Percentiles rank a stretch among this genome's conserved stretches.
These are phyloP conservation scores for Guyanaporus albipodus DNA, from an alignment of 768 basidiomycete species.

Conservation along the genomic window DNA sequence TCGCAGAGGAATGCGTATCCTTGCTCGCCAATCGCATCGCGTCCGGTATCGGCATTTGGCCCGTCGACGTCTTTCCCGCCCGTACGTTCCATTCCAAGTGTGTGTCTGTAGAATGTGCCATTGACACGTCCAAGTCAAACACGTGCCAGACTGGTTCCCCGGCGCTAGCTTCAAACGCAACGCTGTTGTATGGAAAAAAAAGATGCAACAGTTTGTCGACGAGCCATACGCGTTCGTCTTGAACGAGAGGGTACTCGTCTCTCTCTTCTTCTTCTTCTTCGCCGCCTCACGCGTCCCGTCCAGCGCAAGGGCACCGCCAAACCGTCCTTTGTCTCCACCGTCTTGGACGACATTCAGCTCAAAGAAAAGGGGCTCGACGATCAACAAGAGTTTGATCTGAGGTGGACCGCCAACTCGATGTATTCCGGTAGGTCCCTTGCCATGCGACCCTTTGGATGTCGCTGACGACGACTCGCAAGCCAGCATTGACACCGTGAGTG, in stretches of 20 bases:
- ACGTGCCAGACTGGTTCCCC: constrained; percentile 64
- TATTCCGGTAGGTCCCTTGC: constrained; percentile 41
- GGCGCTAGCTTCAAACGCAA: constrained; percentile 63
- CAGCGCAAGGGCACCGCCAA: constrained; percentile 37
- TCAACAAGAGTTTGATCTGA: constrained; percentile 61
- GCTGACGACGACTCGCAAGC: constrained; percentile 22
- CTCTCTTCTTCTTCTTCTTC: not conserved
- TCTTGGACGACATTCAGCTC: constrained; percentile 39
- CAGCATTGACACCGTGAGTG: constrained; percentile 58
- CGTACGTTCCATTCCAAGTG: constrained; percentile 25
- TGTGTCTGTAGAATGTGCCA: too few species aligned
- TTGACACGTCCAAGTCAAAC: constrained; percentile 36
- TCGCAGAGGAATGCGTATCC: constrained; percentile 41
- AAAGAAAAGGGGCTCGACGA: constrained; percentile 11
- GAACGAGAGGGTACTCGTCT: constrained; percentile 45
- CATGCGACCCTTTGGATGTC: too few species aligned
- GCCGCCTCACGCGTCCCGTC: not conserved
- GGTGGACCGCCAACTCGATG: constrained; percentile 85
- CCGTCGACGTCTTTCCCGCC: constrained; percentile 37
- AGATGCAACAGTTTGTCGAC: constrained; percentile 62
- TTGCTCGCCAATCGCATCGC: constrained; percentile 43
- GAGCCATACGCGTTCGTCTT: constrained; percentile 58
- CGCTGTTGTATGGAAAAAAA: constrained; percentile 56
- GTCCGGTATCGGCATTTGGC: constrained; percentile 41
- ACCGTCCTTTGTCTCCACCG: constrained; percentile 43